A percentile compares a stretch with the other conserved stretches of the same genome.
phyloP scores from a whole-genome alignment of 768 basidiomycete genomes.

The Coprinellus micaceus region DNA sequence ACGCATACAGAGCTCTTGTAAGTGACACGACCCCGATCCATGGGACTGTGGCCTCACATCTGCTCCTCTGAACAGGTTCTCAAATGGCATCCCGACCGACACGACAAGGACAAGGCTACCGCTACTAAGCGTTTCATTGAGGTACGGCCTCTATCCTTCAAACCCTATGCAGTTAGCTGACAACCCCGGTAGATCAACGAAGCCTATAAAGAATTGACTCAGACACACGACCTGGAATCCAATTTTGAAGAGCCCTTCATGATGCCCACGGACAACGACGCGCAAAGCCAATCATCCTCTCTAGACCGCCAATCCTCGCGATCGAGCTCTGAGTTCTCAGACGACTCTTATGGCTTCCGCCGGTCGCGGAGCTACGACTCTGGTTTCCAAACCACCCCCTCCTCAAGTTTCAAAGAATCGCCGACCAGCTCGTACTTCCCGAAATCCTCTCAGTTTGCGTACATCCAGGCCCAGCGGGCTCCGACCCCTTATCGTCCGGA shows the following conservation, averaged over 20 bases:
- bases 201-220: conserved; percentile 54
- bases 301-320: conserved; percentile 1
- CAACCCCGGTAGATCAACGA: conserved; percentile 40
- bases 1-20: conserved; percentile 63
- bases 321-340: conserved; percentile 2
- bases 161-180: not conserved
- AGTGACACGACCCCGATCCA: conserved; percentile 19
- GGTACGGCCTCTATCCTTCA: conserved; percentile 29
- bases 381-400: conserved; percentile 7
- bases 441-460: not conserved
- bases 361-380: conserved; percentile 2
- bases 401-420: conserved; percentile 12
- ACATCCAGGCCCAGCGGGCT: not conserved
- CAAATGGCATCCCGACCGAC: conserved; percentile 68
- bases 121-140: conserved; percentile 57
- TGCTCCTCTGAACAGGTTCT: conserved; percentile 39
- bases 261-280: conserved; percentile 1
- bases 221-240: conserved; percentile 14
- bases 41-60: conserved; percentile 12
- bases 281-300: not conserved
- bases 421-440: conserved; percentile 4
- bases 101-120: conserved; percentile 48
- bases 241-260: conserved; percentile 9
- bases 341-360: conserved; percentile 4
- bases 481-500: conserved; percentile 6